phyloP scores from a whole-genome alignment of 2,329 filamentous ascomycete species.

The Fusarium penzigii region DNA sequence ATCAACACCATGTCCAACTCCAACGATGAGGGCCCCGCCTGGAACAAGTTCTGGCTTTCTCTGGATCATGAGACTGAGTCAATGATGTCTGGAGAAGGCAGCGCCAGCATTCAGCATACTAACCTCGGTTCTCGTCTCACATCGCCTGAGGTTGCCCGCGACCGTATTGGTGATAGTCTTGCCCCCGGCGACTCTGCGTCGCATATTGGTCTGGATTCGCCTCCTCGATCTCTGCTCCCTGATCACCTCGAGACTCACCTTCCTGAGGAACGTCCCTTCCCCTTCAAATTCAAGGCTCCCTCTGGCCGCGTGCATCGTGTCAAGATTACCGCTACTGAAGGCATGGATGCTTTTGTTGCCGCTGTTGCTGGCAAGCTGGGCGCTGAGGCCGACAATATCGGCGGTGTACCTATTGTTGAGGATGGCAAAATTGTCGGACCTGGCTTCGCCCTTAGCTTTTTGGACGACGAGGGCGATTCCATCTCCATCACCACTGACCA shows the following conservation, averaged over 20 bases:
- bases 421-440: slow-evolving; percentile 74
- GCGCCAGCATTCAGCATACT: slow-evolving; percentile 66
- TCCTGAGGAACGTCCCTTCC: slow-evolving; percentile 76
- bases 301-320: slow-evolving; percentile 91
- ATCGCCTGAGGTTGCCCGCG: slow-evolving; percentile 75
- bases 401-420: slow-evolving; percentile 75
- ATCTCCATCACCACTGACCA: slow-evolving; percentile 96
- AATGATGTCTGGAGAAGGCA: slow-evolving; percentile 88
- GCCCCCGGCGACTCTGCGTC: slow-evolving; percentile 94
- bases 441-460: slow-evolving; percentile 91
- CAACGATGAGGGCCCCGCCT: slow-evolving; percentile 92
- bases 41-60: slow-evolving; percentile 99
- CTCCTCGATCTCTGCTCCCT: slow-evolving; percentile 64
- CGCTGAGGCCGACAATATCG: slow-evolving; percentile 77
- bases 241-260: slow-evolving; percentile 51
- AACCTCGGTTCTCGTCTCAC: slow-evolving; percentile 72
- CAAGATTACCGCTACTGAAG: slow-evolving; percentile 78
- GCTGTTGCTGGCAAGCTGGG: slow-evolving; percentile 85
- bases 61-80: slow-evolving; percentile 95
- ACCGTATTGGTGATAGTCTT: slow-evolving; percentile 77
- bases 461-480: slow-evolving; percentile 95
- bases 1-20: slow-evolving; percentile 91
- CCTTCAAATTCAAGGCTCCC: slow-evolving; percentile 99
- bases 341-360: slow-evolving; percentile 75
- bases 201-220: slow-evolving; percentile 81